Percentiles rank a stretch among this genome's conserved stretches.
Evolutionary conservation across 495 filamentous ascomycete species (phyloP).

Genomic region (Neurospora intermedia): DNA sequence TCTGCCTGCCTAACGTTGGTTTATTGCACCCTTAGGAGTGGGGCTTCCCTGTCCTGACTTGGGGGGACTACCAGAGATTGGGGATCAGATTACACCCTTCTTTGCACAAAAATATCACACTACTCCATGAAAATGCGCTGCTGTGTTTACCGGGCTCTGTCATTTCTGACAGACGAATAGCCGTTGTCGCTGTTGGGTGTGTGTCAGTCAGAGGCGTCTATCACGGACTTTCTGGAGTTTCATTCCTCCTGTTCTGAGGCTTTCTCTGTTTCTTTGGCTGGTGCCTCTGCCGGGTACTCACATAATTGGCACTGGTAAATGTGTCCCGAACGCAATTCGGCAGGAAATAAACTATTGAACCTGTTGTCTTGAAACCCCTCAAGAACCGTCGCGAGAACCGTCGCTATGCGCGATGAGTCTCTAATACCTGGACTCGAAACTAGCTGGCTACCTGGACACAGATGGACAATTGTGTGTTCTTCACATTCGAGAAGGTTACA

Average conservation of each 20-base stretch:
- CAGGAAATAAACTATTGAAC: not conserved
- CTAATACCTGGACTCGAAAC: not conserved
- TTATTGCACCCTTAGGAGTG: not conserved
- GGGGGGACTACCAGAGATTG: not conserved
- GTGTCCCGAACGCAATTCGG: not conserved
- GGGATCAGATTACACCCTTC: not conserved
- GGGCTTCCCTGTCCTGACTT: not conserved
- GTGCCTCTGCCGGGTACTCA: not conserved
- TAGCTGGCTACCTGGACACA: not conserved
- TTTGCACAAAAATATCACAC: not conserved
- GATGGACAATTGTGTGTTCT: not conserved
- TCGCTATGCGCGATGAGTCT: not conserved
- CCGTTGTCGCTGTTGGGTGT: not conserved
- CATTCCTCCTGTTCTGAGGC: not conserved
- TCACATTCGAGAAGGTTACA: not conserved
- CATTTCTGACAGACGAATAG: not conserved
- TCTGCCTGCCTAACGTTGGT: not conserved
- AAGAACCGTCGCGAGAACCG: not conserved
- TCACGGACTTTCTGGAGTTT: not conserved
- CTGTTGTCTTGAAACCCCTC: not conserved
- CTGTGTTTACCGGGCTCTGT: not conserved
- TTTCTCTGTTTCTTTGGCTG: not conserved
- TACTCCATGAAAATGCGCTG: not conserved
- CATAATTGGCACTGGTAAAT: not conserved
- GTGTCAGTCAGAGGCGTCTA: not conserved